Base-by-base conservation (phyloP, 106 monocot species). In the Dendrobium huoshanense region DNA sequence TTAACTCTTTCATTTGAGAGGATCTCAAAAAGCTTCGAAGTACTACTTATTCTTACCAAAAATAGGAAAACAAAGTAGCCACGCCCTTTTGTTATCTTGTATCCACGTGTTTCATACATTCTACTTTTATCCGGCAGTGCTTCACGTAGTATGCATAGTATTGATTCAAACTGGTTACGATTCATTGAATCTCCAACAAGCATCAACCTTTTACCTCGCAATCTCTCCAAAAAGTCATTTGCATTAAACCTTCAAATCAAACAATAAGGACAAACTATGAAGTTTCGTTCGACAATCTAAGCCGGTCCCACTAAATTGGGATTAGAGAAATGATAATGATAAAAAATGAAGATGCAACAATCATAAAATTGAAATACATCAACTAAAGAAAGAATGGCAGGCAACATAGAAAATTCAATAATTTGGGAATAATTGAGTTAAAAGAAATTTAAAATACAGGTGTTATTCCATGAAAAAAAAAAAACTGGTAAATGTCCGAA, bases 141-240 rank as follows among this genome's bases (percentile, higher is more conserved):
- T 86, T 92, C 85, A 67, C 81, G 89, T 20, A 98, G 83, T 80
- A 95, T 79, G 75, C 99, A 99, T 43, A 99, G 65, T 81, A 99
- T 68, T 20, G 99, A 99, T 81, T 99, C 99, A 79, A 88, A 99
- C 83, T 99, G 99, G 77, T 99, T 99, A 27, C 95, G 85, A 78
- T 94, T 95, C 88, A 99, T 87, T 3, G 99, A 95, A 61, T 99
- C 99, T 72, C 99, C 99, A 18, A 99, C 87, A 64, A 99, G 82
- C 92, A 99, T 87, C 73, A 99, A 75, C 40, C 85, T 84, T 81
- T 87, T 95, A 68, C 95, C 95, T 72, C 93, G 91, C 24, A 99
- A 47, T 75, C 91, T 90, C 85, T 87, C 91, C 88, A 99, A 82
- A 83, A 99, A 91, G 80, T 91, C 86, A 24, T 83, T 87, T 67